Base-by-base conservation (phyloP, 164 flowering plant species). In the Stephania japonica region DNA sequence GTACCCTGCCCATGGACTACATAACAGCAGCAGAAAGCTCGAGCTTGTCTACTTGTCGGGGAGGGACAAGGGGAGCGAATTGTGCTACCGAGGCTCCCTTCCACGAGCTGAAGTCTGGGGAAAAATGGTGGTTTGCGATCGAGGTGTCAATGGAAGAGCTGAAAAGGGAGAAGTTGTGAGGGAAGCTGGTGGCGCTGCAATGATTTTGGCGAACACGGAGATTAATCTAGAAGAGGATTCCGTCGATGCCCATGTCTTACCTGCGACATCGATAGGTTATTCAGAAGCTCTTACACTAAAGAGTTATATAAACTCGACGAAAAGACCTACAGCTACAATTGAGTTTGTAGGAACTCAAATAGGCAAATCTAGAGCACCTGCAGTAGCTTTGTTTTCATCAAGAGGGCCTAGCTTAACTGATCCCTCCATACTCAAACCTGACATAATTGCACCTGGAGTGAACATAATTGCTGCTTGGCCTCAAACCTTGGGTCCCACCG, bases 381-480 rank as follows among this genome's bases (percentile, higher is more conserved):
- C 81, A 68, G 93, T 95, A 6, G 98, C 99, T 26, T 81, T 82
- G 78, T 95, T 95, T 77, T 95, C 99, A 14, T 87, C 94, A 0
- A 78, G 98, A 78, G 99, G 99, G 19, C 99, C 99, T 6, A 95
- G 94, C 72, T 73, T 84, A 72, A 81, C 83, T 13, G 83, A 87
- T 77, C 96, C 96, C 18, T 76, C 96, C 6, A 81, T 92, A 59
- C 93, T 95, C 73, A 95, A 95, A 72, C 99, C 99, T 1, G 99
- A 95, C 69, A 72, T 95, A 50, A 81, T 91, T 59, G 99, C 97
- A 47, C 99, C 98, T 0, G 99, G 98, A 6, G 98, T 93, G 72
- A 93, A 95, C 82, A 93, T 95, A 27, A 85, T 92, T 24, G 99
- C 98, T 62, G 99, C 99, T 27, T 92, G 98, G 98, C 98, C 99